A percentile compares a stretch with the other conserved stretches of the same genome.
These are phyloP conservation scores for Sporisorium scitamineum DNA, from an alignment of 1,284 basidiomycete species.

Conservation along the genomic window DNA sequence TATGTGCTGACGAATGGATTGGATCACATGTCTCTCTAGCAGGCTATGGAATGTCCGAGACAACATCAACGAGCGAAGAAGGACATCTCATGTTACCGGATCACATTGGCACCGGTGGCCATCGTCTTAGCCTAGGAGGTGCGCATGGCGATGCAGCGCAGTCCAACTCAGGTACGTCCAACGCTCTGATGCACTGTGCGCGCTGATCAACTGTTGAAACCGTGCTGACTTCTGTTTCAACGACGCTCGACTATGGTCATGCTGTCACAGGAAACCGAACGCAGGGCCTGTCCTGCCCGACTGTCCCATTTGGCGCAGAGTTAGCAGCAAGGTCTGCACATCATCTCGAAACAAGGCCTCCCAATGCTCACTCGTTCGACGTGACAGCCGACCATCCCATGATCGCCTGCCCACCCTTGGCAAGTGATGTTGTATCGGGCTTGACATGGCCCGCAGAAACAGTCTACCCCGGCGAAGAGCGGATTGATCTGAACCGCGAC, in stretches of 20 bases:
- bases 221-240: background rate
- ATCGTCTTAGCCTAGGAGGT: background rate
- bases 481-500: background rate
- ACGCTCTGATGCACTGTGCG: background rate
- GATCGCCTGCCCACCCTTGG: background rate
- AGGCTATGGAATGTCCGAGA: background rate
- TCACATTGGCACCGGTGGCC: background rate
- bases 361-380: background rate
- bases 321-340: background rate
- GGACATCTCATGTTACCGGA: background rate
- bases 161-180: background rate
- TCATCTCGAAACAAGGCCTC: background rate
- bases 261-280: background rate
- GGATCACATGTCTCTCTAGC: slow-evolving; percentile 2
- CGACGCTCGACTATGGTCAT: background rate
- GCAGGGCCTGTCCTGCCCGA: slow-evolving; percentile 7
- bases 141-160: background rate
- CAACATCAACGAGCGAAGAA: background rate
- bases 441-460: background rate
- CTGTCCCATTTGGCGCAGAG: background rate
- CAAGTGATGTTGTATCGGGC: background rate
- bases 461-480: background rate
- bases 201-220: background rate
- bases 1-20: background rate
- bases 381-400: background rate